A percentile compares a stretch with the other conserved stretches of the same genome.
Conservation (phyloP, 2,329 filamentous ascomycete species). For the Aspergillus proliferans region DNA sequence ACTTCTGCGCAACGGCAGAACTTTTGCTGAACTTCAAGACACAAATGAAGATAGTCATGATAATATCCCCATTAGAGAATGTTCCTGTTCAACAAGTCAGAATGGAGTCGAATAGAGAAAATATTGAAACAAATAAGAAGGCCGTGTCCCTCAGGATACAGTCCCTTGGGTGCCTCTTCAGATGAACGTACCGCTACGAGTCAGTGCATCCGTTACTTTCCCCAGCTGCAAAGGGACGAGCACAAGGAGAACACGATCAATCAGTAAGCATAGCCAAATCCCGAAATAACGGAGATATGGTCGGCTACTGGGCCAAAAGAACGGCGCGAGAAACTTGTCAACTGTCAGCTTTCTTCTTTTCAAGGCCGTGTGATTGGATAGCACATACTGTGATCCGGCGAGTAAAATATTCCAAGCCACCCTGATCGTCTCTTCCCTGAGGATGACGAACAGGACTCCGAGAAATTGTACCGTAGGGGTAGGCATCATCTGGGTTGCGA, state of each 20-base stretch:
- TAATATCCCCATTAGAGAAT: slow-evolving; percentile 50
- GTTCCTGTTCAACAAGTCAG: slow-evolving; percentile 12
- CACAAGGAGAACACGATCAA: slow-evolving; percentile 66
- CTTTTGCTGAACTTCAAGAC: slow-evolving; percentile 49
- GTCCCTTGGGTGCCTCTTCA: slow-evolving; percentile 5
- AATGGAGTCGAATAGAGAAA: background rate
- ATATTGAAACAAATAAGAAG: background rate
- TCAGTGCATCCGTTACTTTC: slow-evolving; percentile 66
- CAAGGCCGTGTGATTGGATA: background rate
- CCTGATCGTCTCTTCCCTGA: background rate
- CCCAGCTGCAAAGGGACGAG: slow-evolving; percentile 76
- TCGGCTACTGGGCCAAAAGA: slow-evolving; percentile 68
- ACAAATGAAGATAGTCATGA: slow-evolving; percentile 45
- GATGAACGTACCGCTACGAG: slow-evolving; percentile 38
- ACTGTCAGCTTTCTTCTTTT: slow-evolving; percentile 3
- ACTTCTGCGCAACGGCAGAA: slow-evolving; percentile 44
- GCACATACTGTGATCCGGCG: background rate
- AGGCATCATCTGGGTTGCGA: background rate
- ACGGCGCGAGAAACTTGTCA: slow-evolving; percentile 63
- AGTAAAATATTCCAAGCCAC: background rate
- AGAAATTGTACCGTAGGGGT: slow-evolving; percentile 14
- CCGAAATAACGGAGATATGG: slow-evolving; percentile 60
- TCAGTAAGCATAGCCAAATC: slow-evolving; percentile 62
- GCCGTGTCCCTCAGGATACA: background rate
- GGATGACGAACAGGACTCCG: background rate